A percentile compares a stretch with the other conserved stretches of the same genome.
Evolutionary conservation across 306 rosid species (phyloP).

Genomic region (Cicer bijugum): DNA sequence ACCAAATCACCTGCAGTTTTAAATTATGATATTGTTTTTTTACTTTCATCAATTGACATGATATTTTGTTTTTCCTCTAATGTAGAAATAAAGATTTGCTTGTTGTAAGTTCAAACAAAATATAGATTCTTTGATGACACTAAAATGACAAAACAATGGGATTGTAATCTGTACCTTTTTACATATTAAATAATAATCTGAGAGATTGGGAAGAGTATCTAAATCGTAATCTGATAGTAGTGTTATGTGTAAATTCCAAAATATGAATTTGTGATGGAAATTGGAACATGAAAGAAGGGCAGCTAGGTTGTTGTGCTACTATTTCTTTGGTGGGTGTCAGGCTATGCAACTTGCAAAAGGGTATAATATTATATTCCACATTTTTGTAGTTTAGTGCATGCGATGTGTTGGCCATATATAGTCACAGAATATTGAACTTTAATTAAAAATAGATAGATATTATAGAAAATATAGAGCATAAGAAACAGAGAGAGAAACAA

Average conservation of each 20-base stretch:
- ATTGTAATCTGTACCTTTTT: background rate
- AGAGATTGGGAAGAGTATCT: conserved; percentile 7
- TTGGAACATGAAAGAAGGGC: conserved; percentile 24
- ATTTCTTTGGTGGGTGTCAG: conserved; percentile 42
- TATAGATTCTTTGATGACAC: background rate
- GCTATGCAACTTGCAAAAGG: conserved; percentile 42
- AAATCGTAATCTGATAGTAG: background rate
- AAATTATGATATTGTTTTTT: too few species aligned
- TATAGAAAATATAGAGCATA: conserved; percentile 24
- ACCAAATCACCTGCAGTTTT: too few species aligned
- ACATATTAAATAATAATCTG: background rate
- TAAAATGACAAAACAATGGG: conserved; percentile 34
- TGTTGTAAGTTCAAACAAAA: background rate
- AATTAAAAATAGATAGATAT: conserved; percentile 7
- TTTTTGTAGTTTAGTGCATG: conserved; percentile 20
- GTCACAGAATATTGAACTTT: conserved; percentile 24
- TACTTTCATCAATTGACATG: too few species aligned
- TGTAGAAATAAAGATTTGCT: too few species aligned
- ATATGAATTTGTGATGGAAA: conserved; percentile 28
- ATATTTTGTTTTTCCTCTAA: too few species aligned
- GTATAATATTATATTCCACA: background rate
- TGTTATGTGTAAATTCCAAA: conserved; percentile 31
- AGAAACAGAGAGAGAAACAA: background rate
- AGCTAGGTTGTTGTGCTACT: conserved; percentile 19
- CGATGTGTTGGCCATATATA: background rate